Percentiles rank a stretch among this genome's conserved stretches.
Evolutionary conservation across 106 monocot genomes (phyloP).

Genomic region (Chionographis japonica): DNA sequence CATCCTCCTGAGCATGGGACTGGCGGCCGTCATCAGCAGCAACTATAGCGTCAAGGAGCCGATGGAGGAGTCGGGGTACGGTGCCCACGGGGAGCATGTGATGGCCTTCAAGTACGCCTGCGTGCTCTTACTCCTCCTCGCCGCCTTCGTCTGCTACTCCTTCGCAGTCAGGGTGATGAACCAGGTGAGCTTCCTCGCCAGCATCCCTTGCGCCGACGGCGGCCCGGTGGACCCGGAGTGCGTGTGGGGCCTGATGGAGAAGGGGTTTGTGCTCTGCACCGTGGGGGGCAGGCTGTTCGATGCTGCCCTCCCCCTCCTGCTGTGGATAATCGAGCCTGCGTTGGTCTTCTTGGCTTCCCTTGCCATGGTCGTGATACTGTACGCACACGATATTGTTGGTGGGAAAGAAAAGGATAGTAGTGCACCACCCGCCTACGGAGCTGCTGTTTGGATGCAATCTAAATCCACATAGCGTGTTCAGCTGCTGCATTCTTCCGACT

Average conservation of each 20-base stretch:
- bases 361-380: constrained; percentile 43
- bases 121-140: constrained; percentile 60
- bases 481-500: no score
- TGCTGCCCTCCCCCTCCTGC: constrained; percentile 47
- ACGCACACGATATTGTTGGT: constrained; percentile 38
- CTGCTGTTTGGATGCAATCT: no score
- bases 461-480: no score
- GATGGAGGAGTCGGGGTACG: constrained; percentile 40
- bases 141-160: constrained; percentile 74
- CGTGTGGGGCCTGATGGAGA: constrained; percentile 49
- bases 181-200: constrained; percentile 74
- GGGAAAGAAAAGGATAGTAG: not conserved
- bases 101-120: constrained; percentile 60
- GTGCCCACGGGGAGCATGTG: constrained; percentile 72
- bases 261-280: constrained; percentile 39
- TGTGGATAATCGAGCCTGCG: constrained; percentile 80
- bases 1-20: constrained; percentile 63
- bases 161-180: constrained; percentile 70
- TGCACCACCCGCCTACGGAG: no score
- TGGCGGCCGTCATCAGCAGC: constrained; percentile 77
- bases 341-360: constrained; percentile 53
- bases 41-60: constrained; percentile 81
- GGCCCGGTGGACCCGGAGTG: constrained; percentile 20
- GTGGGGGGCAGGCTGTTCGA: constrained; percentile 71
- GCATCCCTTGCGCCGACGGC: constrained; percentile 17